Evolutionary conservation across 345 rosid genomes (phyloP), one percentile per base, ranked within the genome.

Genomic region (Gossypium raimondii): DNA sequence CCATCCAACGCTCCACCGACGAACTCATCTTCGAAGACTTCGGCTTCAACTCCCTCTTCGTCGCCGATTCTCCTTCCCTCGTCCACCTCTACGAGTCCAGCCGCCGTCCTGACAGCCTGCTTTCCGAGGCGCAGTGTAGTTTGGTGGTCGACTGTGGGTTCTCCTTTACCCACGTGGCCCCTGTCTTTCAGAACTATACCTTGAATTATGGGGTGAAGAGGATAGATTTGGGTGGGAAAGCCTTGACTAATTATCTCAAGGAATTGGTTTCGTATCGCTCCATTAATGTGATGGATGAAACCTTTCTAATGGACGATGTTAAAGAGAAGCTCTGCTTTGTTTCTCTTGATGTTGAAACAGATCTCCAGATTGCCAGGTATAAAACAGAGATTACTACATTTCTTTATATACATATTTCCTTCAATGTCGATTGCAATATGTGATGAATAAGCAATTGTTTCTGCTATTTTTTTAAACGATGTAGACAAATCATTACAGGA

Each of bases 321-420:
- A 92, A 94, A 68, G 98, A 94, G 90, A 91, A 87, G 81, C 89
- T 94, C 58, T 94, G 96, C 80, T 92, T 91, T 66, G 98, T 94
- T 62, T 91, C 98, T 7, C 93, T 88, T 47, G 89, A 94, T 57
- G 86, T 91, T 61, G 80, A 77, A 12, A 91, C 90, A 71, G 98
- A 92, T 82, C 83, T 89, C 77, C 79, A 81, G 72, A 75, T 88
- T 66, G 89, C 95, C 38, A 81, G 93, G 43, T 60, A 60, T 27
- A 61, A 34, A 34, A 5, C 41, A 34, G 41, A 34, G 41, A 34
- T 34, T 34, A 34, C 41, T 34, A 34, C 41, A 34, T 34, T 34
- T 34, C 5, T 34, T 34, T 6, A 34, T 34, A 4, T 34, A 34
- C 41, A 5, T 5, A 5, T 34, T 34, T 34, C 41, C 7, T 34